Base-by-base conservation (phyloP, 805 yeast genomes). In the Yarrowia alimentaria region DNA sequence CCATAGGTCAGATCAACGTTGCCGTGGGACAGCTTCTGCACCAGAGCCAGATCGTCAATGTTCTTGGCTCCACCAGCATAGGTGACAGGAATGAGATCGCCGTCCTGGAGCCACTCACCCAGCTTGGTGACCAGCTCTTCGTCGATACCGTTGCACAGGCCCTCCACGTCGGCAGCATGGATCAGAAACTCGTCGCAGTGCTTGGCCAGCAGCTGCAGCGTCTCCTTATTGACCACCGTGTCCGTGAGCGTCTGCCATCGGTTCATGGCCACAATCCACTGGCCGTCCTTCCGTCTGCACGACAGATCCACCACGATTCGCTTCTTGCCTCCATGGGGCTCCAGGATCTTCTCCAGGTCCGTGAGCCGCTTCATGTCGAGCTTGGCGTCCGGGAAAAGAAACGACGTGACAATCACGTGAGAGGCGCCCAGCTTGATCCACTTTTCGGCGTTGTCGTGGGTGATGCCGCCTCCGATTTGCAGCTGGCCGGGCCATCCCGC, bases 121-220 rank as follows among this genome's bases (percentile, higher is more conserved):
- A 93, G 69, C 52, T 75, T 75, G 20, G 54, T 53, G 5, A 93
- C 97, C 33, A 93, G 70, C 13, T 80, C 77, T 61, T 81, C 81
- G 61, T 93, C 99, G 25, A 93, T 85, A 0, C 99, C 99, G 32
- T 79, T 76, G 64, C 99, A 93, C 13, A 93, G 72, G 0, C 99
- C 99, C 67, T 93, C 99, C 3, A 93, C 98, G 66, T 93, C 99
- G 0, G 99, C 99, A 3, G 99, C 99, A 68, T 93, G 99, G 13
- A 93, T 83, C 50, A 93, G 69, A 61, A 91, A 86, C 68, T 93
- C 99, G 56, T 79, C 76, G 60, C 97, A 87, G 67, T 83, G 86
- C 42, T 71, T 52, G 7, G 82, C 67, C 30, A 93, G 72, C 38
- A 66, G 54, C 4, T 59, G 63, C 54, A 93, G 75, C 20, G 84